Evolutionary conservation across 1,284 basidiomycete species (phyloP).

Genomic region (Rhodotorula mucilaginosa): DNA sequence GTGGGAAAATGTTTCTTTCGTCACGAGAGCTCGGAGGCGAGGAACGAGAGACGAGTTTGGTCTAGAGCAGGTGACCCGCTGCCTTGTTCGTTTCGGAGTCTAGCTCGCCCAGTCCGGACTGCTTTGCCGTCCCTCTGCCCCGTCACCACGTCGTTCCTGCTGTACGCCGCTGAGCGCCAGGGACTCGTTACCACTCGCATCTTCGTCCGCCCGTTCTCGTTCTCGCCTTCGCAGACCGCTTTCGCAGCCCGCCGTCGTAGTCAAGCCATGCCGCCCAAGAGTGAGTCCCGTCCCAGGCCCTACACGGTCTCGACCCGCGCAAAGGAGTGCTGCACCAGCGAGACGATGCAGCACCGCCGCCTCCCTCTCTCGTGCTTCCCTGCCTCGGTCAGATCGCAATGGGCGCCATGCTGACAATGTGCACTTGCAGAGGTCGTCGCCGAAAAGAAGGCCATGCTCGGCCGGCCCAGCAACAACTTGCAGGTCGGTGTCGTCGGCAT

Average conservation of each 20-base stretch:
- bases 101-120: background rate
- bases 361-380: no score
- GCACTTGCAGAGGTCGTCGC: constrained; percentile 57
- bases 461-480: constrained; percentile 83
- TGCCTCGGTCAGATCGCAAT: background rate
- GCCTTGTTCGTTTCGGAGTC: background rate
- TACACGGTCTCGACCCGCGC: background rate
- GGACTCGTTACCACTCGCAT: constrained; percentile 7
- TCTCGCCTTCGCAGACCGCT: background rate
- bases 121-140: no score
- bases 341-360: background rate
- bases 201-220: constrained; percentile 19
- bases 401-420: background rate
- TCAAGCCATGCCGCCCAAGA: constrained; percentile 38
- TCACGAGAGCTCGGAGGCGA: background rate
- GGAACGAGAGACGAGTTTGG: no score
- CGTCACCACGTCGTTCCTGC: constrained; percentile 20
- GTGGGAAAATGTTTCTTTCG: background rate
- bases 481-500: constrained; percentile 93
- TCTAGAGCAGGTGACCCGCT: background rate
- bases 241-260: constrained; percentile 20
- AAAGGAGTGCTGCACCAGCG: background rate
- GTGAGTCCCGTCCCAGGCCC: constrained; percentile 5
- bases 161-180: constrained; percentile 7
- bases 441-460: constrained; percentile 82